Conservation (phyloP, 345 rosid species). For the Hibiscus mutabilis region DNA sequence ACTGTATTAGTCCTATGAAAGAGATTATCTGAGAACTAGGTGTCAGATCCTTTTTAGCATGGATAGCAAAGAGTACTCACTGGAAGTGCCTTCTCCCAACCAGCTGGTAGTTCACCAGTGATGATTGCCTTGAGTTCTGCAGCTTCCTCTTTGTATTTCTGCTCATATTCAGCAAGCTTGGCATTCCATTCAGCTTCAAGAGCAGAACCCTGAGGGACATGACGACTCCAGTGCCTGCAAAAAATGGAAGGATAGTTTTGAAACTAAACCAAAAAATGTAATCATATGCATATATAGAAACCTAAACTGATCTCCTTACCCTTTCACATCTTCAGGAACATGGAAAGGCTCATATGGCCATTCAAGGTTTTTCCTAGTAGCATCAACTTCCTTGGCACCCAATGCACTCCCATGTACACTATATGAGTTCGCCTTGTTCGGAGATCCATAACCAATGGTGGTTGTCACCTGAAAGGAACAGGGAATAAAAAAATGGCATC, state of each 20-base stretch:
- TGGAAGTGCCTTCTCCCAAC: conserved; percentile 84
- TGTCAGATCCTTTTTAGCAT: background rate
- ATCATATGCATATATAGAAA: background rate
- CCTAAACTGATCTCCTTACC: conserved; percentile 30
- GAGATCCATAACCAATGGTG: conserved; percentile 96
- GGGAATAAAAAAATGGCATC: background rate
- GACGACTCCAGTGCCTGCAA: conserved; percentile 96
- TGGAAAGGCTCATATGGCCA: conserved; percentile 94
- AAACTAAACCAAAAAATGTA: background rate
- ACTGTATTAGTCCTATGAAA: background rate
- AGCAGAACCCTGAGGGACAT: conserved; percentile 54
- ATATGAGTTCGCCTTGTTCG: conserved; percentile 90
- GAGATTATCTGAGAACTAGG: background rate
- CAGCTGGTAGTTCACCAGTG: conserved; percentile 75
- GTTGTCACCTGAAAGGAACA: conserved; percentile 54
- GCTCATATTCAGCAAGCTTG: conserved; percentile 74
- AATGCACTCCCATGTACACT: conserved; percentile 97
- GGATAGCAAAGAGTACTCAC: conserved; percentile 33
- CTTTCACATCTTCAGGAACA: conserved; percentile 89
- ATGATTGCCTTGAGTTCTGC: conserved; percentile 77
- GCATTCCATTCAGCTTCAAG: conserved; percentile 84
- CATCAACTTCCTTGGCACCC: conserved; percentile 98
- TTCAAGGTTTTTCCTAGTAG: conserved; percentile 93
- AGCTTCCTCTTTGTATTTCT: conserved; percentile 88
- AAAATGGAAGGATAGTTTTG: conserved; percentile 4